Evolutionary conservation across 2,329 filamentous ascomycete species (phyloP), one percentile per base, ranked within the genome.

Genomic region (Pestalotiopsis sp.): DNA sequence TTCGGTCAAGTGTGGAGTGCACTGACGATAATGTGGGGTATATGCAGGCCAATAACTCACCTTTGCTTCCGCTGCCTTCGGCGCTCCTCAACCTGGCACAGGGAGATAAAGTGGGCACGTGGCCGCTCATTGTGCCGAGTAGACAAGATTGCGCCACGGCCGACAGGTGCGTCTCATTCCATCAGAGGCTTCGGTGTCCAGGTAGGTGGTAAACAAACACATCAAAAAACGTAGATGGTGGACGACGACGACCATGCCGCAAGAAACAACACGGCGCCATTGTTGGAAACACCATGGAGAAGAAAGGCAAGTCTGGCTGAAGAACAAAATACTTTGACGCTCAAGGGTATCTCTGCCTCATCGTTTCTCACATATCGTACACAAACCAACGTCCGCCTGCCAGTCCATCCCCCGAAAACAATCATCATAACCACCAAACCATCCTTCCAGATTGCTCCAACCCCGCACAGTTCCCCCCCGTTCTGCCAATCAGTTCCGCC

Each of bases 331-430:
- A 36, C 38, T 60, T 60, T n/a, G n/a, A 65, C 49, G 73, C 68
- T 71, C 72, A 71, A 74, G 73, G 73, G 73, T 75, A 74, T 75
- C 74, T 73, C 74, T 73, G 72, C 70, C 73, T 68, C 72, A 71
- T 74, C 68, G 23, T 67, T 65, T 69, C 38, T 45, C 56, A 56
- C 31, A 70, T 71, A 72, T 73, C 66, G 68, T 74, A 74, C 72
- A 74, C 66, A 58, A 40, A 25, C 60, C 31, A 36, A 20, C 59
- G 14, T 38, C 27, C 27, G 11, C 59, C 27, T 38, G n/a, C 14
- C 31, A 62, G 27, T 20, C 4, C 12, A 62, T 62, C 59, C 25
- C 14, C 27, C 17, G 17, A 27, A 59, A 23, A 27, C 23, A 27
- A 59, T 59, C 23, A 59, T 59, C 57, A 36, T 59, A 27, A 41